Conservation (phyloP, 1,139 yeast species). For the Kodamaea anthophila region DNA sequence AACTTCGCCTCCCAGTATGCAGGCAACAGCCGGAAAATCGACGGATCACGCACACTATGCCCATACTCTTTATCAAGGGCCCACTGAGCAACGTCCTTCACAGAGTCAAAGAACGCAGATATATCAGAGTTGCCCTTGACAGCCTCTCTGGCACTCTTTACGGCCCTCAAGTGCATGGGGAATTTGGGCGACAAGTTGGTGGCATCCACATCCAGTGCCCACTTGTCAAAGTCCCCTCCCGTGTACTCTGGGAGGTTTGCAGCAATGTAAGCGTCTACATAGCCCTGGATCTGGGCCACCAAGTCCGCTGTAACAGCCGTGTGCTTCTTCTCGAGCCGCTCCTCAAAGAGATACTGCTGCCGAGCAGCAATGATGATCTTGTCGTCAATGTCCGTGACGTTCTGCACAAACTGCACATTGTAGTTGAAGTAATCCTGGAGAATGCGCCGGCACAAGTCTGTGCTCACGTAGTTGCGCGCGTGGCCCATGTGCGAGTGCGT, state of each 20-base stretch:
- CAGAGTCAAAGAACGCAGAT: slow-evolving; percentile 38
- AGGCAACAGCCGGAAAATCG: slow-evolving; percentile 74
- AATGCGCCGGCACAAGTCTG: slow-evolving; percentile 86
- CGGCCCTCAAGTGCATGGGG: slow-evolving; percentile 76
- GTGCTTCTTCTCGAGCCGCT: slow-evolving; percentile 36
- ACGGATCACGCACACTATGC: slow-evolving; percentile 73
- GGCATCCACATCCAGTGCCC: slow-evolving; percentile 48
- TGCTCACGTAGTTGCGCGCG: slow-evolving; percentile 92
- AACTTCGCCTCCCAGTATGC: slow-evolving; percentile 85
- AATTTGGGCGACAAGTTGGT: slow-evolving; percentile 66
- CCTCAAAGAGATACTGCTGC: slow-evolving; percentile 72
- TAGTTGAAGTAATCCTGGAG: slow-evolving; percentile 88
- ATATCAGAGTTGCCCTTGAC: slow-evolving; percentile 16
- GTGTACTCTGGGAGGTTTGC: slow-evolving; percentile 50
- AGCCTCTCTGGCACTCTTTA: slow-evolving; percentile 45
- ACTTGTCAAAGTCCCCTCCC: slow-evolving; percentile 37
- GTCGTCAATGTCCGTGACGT: slow-evolving; percentile 96
- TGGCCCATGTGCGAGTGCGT: slow-evolving; percentile 99
- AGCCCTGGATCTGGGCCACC: slow-evolving; percentile 31
- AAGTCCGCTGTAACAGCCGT: slow-evolving; percentile 32
- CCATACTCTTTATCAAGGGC: slow-evolving; percentile 69
- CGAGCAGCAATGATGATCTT: slow-evolving; percentile 93
- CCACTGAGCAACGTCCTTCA: slow-evolving; percentile 73
- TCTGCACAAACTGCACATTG: slow-evolving; percentile 81
- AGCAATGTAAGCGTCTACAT: slow-evolving; percentile 45